A percentile compares a stretch with the other conserved stretches of the same genome.
Conservation (phyloP, 2,329 filamentous ascomycete species). For the Huntiella savannae region DNA sequence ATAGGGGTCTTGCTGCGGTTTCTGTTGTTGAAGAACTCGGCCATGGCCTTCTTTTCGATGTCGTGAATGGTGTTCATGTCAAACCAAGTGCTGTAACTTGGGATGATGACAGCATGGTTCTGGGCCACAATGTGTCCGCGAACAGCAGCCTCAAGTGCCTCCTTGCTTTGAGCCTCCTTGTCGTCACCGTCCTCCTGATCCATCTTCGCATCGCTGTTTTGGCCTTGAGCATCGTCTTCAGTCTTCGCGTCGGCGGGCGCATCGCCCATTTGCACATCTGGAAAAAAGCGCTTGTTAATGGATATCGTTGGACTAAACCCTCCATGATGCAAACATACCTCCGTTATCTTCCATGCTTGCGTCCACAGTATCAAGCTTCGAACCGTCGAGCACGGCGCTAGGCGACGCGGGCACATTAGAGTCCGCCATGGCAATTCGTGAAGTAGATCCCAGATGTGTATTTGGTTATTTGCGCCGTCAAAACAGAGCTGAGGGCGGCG, state of each 20-base stretch:
- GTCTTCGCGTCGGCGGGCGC: slow-evolving; percentile 28
- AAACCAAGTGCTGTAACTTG: slow-evolving; percentile 97
- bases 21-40: slow-evolving; percentile 95
- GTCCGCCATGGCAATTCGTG: slow-evolving; percentile 5
- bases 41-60: slow-evolving; percentile 83
- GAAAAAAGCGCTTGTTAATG: background rate
- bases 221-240: slow-evolving; percentile 43
- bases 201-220: slow-evolving; percentile 29
- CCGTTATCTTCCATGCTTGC: slow-evolving; percentile 9
- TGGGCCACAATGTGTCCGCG: slow-evolving; percentile 84
- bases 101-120: slow-evolving; percentile 87
- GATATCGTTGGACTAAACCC: background rate
- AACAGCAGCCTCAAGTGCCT: slow-evolving; percentile 65
- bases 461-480: too few relatives aligned
- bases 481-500: too few relatives aligned
- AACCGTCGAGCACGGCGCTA: background rate
- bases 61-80: slow-evolving; percentile 88
- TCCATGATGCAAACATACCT: slow-evolving; percentile 3
- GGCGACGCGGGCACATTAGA: slow-evolving; percentile 1
- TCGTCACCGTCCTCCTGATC: slow-evolving; percentile 28
- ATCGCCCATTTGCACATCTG: slow-evolving; percentile 48
- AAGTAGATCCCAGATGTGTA: background rate
- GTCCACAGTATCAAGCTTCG: slow-evolving; percentile 1
- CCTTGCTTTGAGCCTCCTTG: slow-evolving; percentile 53
- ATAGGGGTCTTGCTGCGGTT: slow-evolving; percentile 96